Conservation (phyloP, 225 moss, liverwort and hornwort species). For the Lunularia cruciata region DNA sequence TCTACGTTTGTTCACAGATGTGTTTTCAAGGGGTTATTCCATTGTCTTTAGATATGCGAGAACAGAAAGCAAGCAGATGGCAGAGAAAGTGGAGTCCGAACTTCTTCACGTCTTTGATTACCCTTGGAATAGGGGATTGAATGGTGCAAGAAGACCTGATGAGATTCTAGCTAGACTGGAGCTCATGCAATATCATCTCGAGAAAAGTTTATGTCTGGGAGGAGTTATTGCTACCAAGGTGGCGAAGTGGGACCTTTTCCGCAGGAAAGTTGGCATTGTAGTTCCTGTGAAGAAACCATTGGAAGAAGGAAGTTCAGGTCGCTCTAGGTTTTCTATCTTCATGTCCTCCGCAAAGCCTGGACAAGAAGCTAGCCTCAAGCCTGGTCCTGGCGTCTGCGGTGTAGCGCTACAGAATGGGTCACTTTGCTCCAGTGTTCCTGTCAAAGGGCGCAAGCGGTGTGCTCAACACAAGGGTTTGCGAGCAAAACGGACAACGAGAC, state of each 20-base stretch:
- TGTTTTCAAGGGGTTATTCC: slow-evolving; percentile 80
- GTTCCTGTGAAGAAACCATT: slow-evolving; percentile 59
- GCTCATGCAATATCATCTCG: slow-evolving; percentile 41
- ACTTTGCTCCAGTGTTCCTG: slow-evolving; percentile 27
- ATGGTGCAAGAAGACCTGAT: slow-evolving; percentile 64
- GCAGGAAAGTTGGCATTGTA: slow-evolving; percentile 47
- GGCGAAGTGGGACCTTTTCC: slow-evolving; percentile 43
- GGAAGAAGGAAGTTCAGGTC: neutral
- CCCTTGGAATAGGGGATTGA: slow-evolving; percentile 79
- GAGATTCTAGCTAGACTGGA: slow-evolving; percentile 81
- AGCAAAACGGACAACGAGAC: slow-evolving; percentile 13
- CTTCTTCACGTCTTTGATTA: slow-evolving; percentile 78
- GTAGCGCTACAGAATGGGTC: slow-evolving; percentile 27
- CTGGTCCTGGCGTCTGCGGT: slow-evolving; percentile 22
- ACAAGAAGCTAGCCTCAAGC: neutral
- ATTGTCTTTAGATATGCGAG: slow-evolving; percentile 83
- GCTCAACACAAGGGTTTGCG: slow-evolving; percentile 34
- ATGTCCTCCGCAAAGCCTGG: neutral
- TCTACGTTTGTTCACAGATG: slow-evolving; percentile 74
- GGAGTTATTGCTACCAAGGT: slow-evolving; percentile 17
- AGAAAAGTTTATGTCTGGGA: slow-evolving; percentile 50
- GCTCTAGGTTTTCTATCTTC: slow-evolving; percentile 26
- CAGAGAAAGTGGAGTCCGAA: slow-evolving; percentile 69
- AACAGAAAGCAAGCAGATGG: slow-evolving; percentile 65
- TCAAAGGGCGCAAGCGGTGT: slow-evolving; percentile 39